Base-by-base conservation (phyloP, 352 stramenopile species). In the Phytophthora macrochlamydospora region DNA sequence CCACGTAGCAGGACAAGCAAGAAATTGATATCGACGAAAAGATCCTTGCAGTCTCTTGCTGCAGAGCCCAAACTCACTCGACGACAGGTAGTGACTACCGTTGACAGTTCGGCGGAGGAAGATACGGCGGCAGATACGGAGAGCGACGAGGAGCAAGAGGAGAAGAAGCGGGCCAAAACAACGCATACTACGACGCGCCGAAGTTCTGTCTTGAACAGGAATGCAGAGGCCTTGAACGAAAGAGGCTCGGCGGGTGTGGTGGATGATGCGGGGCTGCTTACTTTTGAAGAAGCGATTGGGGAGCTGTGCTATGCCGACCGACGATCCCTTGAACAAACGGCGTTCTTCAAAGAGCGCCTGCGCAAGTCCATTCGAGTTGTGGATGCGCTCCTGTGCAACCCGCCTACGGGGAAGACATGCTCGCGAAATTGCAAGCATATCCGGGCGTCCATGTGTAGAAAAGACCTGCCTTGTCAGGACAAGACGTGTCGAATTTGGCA, bases 401-500 rank as follows among this genome's bases (percentile, higher is more conserved):
- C 83, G 4, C 79, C 83, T 2, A 65, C 66, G 30, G 78, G 78
- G 40, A 83, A 87, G 59, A 56, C 77, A 4, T 90, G 83, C 42
- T 35, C 46, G 2, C 75, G 73, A 48, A 69, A 72, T 31, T 91
- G 80, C 50, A 75, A 71, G 45, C 83, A 83, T 57, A 83, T 87
- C 37, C 80, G 83, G 11, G 62, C 61, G 8, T 75, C 80, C 28
- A 92, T 90, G 81, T 92, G 81, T 51, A 89, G 83, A 51, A 73
- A 66, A 45, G 72, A 78, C 35, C 61, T 73, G 32, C 80, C 80
- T 18, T 91, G 83, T 43, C 69, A 81, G 18, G 85, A 89, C 75
- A 80, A 79, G 50, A 80, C 85, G 58, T 90, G 83, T n/a, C 80
- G 83, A 24, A 74, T 90, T 28, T 91, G 83, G 83, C 81, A 90